phyloP scores from a whole-genome alignment of 2,329 filamentous ascomycete genomes.

The Emergomyces pasteurianus region DNA sequence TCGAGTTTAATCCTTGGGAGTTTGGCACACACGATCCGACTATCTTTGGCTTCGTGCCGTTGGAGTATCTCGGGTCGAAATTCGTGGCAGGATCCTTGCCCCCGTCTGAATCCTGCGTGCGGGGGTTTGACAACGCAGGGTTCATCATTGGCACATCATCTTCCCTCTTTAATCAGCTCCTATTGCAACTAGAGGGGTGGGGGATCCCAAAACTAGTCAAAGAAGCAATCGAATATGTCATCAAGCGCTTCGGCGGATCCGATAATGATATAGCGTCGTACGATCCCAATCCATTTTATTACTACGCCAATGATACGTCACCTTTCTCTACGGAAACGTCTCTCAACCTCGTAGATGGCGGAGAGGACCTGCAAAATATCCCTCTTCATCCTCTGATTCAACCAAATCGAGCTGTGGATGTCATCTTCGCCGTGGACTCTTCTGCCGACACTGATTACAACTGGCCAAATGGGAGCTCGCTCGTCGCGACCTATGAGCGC shows the following conservation, averaged over 20 bases:
- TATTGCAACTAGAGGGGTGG: slow-evolving; percentile 51
- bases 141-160: slow-evolving; percentile 80
- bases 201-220: slow-evolving; percentile 41
- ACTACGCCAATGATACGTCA: slow-evolving; percentile 50
- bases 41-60: slow-evolving; percentile 57
- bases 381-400: slow-evolving; percentile 68
- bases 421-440: slow-evolving; percentile 69
- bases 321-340: slow-evolving; percentile 40
- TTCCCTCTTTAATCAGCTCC: slow-evolving; percentile 68
- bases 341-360: slow-evolving; percentile 66
- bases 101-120: slow-evolving; percentile 49
- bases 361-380: slow-evolving; percentile 67
- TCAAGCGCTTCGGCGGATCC: slow-evolving; percentile 43
- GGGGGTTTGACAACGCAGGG: slow-evolving; percentile 71
- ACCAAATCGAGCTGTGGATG: slow-evolving; percentile 58
- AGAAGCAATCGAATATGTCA: slow-evolving; percentile 39
- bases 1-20: slow-evolving; percentile 70
- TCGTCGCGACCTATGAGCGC: slow-evolving; percentile 63
- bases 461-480: slow-evolving; percentile 68
- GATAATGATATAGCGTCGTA: slow-evolving; percentile 65
- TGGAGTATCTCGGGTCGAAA: slow-evolving; percentile 60
- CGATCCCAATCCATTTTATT: slow-evolving; percentile 63
- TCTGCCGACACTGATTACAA: slow-evolving; percentile 57
- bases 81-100: slow-evolving; percentile 53
- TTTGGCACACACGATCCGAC: slow-evolving; percentile 67